Percentiles rank a stretch among this genome's conserved stretches.
phyloP scores from a whole-genome alignment of 495 filamentous ascomycete genomes.

The Astrothelium macrocarpum region DNA sequence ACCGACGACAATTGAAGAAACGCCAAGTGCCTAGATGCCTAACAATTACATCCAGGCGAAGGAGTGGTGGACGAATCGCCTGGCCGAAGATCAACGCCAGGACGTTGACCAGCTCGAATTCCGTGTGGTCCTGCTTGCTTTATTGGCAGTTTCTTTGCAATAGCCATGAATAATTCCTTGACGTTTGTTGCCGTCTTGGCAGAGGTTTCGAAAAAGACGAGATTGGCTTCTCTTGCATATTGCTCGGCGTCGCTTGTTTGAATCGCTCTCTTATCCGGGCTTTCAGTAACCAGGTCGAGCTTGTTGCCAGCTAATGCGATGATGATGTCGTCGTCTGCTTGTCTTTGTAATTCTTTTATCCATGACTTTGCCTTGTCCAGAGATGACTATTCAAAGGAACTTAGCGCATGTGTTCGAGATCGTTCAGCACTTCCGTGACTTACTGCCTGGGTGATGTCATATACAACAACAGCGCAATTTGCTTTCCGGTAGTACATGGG shows the following conservation, averaged over 20 bases:
- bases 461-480: constrained; percentile 97
- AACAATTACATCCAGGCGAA: constrained; percentile 69
- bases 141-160: constrained; percentile 91
- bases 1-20: constrained; percentile 8
- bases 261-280: constrained; percentile 89
- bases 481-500: constrained; percentile 99
- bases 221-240: constrained; percentile 82
- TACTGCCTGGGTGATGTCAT: constrained; percentile 98
- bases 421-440: constrained; percentile 22
- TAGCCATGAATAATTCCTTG: constrained; percentile 90
- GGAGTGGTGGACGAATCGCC: constrained; percentile 68
- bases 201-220: constrained; percentile 95
- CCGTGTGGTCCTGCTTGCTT: constrained; percentile 87
- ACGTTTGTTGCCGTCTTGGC: constrained; percentile 97
- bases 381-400: constrained; percentile 54
- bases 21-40: constrained; percentile 16
- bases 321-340: constrained; percentile 99
- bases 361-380: constrained; percentile 97
- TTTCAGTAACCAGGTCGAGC: constrained; percentile 80
- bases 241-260: constrained; percentile 81
- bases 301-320: constrained; percentile 98
- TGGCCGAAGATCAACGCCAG: constrained; percentile 70
- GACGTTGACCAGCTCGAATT: constrained; percentile 57
- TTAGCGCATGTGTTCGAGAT: constrained; percentile 3
- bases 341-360: constrained; percentile 98